phyloP scores from a whole-genome alignment of 306 rosid species.

The Vigna unguiculata region DNA sequence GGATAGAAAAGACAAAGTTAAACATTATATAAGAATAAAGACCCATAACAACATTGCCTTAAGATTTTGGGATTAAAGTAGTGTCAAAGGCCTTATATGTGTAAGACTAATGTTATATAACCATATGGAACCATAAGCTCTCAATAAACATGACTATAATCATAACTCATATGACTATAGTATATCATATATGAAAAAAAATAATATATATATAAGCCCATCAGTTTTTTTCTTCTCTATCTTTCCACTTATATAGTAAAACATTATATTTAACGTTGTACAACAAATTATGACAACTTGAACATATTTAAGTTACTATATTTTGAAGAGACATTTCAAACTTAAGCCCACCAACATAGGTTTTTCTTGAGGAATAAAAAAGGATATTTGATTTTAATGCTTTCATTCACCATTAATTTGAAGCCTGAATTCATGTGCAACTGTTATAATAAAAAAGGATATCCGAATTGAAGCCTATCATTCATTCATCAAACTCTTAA shows the following conservation, averaged over 20 bases:
- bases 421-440: not conserved
- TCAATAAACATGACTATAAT: no score
- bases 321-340: not conserved
- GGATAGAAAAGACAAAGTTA: no score
- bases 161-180: no score
- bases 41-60: no score
- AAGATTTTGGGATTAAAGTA: no score
- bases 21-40: no score
- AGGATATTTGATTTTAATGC: not conserved
- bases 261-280: not conserved
- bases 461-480: not conserved
- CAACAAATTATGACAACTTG: not conserved
- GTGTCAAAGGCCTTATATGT: no score
- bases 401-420: constrained; percentile 5
- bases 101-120: no score
- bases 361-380: not conserved
- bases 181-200: no score
- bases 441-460: not conserved
- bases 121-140: no score
- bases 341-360: not conserved
- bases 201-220: no score
- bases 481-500: not conserved
- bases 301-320: not conserved
- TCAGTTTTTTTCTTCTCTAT: not conserved
- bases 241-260: not conserved